phyloP scores from a whole-genome alignment of 257 asterid genomes.

The Forsythia viridissima region DNA sequence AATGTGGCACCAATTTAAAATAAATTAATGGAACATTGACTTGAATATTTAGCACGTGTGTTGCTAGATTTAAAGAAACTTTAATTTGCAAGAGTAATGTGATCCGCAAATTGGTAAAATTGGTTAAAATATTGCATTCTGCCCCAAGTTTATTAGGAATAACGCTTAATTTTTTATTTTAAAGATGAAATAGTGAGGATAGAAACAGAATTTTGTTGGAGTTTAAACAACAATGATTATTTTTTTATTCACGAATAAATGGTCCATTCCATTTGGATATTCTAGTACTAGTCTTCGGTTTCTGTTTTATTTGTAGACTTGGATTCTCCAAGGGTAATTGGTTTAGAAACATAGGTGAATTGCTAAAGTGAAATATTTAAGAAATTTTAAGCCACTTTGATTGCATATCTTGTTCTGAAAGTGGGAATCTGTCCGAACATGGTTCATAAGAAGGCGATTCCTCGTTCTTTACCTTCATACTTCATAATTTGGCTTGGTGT shows the following conservation, averaged over 20 bases:
- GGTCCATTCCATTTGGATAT: not conserved
- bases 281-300: not conserved
- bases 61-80: no score
- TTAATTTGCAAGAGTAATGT: no score
- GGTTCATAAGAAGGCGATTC: not conserved
- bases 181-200: no score
- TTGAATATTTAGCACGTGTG: no score
- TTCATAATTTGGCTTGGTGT: not conserved
- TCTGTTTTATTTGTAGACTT: not conserved
- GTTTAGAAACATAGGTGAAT: not conserved
- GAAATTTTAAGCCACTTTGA: not conserved
- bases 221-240: not conserved
- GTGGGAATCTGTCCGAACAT: not conserved
- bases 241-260: not conserved
- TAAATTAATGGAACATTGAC: no score
- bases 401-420: not conserved
- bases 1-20: no score
- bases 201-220: no score
- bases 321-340: not conserved
- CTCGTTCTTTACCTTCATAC: conserved; percentile 8
- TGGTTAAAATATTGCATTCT: no score
- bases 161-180: no score
- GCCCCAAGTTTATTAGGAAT: no score
- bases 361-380: not conserved
- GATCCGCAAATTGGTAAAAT: no score